Evolutionary conservation across 257 asterid genomes (phyloP), one percentile per base, ranked within the genome.

Genomic region (Penstemon newberryi): DNA sequence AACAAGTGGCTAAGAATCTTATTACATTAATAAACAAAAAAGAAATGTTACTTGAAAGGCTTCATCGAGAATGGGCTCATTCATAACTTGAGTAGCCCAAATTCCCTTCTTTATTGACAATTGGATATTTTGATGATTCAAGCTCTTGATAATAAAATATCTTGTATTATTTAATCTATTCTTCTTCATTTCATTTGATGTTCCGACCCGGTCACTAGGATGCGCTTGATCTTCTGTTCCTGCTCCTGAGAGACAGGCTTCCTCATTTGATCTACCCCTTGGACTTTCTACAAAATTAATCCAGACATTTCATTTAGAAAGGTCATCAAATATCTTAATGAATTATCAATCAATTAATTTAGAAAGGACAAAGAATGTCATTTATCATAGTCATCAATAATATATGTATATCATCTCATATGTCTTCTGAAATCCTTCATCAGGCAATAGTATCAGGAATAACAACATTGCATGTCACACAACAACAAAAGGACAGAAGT

Each of bases 21-120:
- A 69, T 80, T 77, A 83, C 85, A 78, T 50, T 72, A 76, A 67
- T 56, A 77, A 65, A 67, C 65, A 70, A 65, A 56, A 79, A 71
- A 64, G 75, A 74, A 59, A 67, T 74, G 89, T 86, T 85, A 92
- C 98, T 77, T 81, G 86, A 87, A 90, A 92, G 66, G 96, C 98
- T 76, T 90, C 98, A 71, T 92, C 94, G 73, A 92, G 89, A 85
- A 88, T 86, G 73, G 92, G 91, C 89, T 92, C 98, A 85, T 92
- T 90, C 97, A 86, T 87, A 76, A 85, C 90, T 85, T 92, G 98
- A 75, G 98, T 90, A 33, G 98, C 98, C 98, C 98, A 92, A 78
- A 92, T 80, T 67, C 95, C 98, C 80, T 82, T 84, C 78, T 83
- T 79, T 75, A 88, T 66, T 67, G 97, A 92, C 79, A 88, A 61